Conservation (phyloP, 2,329 filamentous ascomycete species). For the Hortaea werneckii region DNA sequence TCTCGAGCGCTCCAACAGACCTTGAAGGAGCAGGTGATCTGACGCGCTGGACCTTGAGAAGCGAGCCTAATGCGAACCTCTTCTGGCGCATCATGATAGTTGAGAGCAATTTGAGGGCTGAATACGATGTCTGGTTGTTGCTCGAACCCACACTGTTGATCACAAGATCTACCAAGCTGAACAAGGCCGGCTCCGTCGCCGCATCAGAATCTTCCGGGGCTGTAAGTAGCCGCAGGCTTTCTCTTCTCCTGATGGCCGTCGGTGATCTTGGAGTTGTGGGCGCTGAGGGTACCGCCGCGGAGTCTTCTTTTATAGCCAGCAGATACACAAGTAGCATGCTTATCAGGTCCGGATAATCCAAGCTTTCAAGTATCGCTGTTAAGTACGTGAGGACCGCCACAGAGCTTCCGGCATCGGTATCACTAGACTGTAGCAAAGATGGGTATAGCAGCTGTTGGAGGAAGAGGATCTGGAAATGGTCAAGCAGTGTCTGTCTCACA, state of each 20-base stretch:
- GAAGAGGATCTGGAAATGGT: slow-evolving; percentile 96
- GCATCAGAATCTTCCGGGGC: slow-evolving; percentile 69
- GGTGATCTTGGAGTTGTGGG: slow-evolving; percentile 29
- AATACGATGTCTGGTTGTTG: slow-evolving; percentile 80
- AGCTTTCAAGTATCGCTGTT: slow-evolving; percentile 75
- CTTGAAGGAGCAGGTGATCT: slow-evolving; percentile 46
- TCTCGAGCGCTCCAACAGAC: slow-evolving; percentile 64
- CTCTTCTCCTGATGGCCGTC: slow-evolving; percentile 66
- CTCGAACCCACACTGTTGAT: slow-evolving; percentile 73
- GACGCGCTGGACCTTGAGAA: slow-evolving; percentile 57
- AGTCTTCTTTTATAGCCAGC: slow-evolving; percentile 61
- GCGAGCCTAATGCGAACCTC: slow-evolving; percentile 67
- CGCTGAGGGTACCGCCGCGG: slow-evolving; percentile 20
- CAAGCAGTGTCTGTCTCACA: slow-evolving; percentile 83
- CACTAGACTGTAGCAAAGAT: slow-evolving; percentile 89
- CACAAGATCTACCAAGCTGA: slow-evolving; percentile 86
- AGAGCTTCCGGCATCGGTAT: slow-evolving; percentile 91
- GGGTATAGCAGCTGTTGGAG: slow-evolving; percentile 93
- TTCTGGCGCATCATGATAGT: slow-evolving; percentile 82
- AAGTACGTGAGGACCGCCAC: slow-evolving; percentile 93
- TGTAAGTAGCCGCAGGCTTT: slow-evolving; percentile 77
- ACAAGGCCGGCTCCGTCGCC: slow-evolving; percentile 70
- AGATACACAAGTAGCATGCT: slow-evolving; percentile 90
- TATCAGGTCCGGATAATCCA: slow-evolving; percentile 89
- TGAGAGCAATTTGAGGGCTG: slow-evolving; percentile 78